These are phyloP conservation scores for Phalaenopsis aphrodite DNA, from an alignment of 106 monocot species.

Conservation along the genomic window DNA sequence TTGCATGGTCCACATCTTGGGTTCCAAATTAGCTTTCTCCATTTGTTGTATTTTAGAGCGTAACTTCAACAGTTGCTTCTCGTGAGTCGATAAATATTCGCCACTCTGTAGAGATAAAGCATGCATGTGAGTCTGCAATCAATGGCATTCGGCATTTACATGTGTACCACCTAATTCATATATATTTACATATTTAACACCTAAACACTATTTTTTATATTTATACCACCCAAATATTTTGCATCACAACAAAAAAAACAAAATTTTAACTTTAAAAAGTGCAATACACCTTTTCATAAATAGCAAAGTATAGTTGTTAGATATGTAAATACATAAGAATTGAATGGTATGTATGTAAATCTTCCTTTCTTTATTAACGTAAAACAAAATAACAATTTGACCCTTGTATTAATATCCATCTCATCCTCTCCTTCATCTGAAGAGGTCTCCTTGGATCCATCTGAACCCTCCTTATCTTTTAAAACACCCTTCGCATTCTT, in stretches of 20 bases:
- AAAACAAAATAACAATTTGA: slow-evolving; percentile 1
- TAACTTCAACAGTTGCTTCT: slow-evolving; percentile 52
- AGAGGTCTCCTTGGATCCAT: slow-evolving; percentile 25
- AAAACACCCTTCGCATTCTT: slow-evolving; percentile 12
- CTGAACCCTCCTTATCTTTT: slow-evolving; percentile 16
- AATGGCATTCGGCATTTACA: neutral
- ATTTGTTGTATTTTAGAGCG: slow-evolving; percentile 63
- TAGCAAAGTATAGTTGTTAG: no score
- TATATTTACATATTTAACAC: no score
- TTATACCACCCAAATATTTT: no score
- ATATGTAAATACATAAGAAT: no score
- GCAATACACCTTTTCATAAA: no score
- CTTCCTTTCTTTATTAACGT: neutral
- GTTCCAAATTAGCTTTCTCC: slow-evolving; percentile 83
- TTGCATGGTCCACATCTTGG: slow-evolving; percentile 84
- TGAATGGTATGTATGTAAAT: no score
- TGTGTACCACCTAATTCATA: no score
- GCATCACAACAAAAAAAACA: no score
- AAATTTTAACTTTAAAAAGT: no score
- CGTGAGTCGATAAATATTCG: slow-evolving; percentile 55
- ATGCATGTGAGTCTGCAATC: neutral
- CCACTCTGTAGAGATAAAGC: slow-evolving; percentile 30
- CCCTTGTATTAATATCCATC: slow-evolving; percentile 22
- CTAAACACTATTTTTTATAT: no score
- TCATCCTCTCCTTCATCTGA: slow-evolving; percentile 30